Conservation (phyloP, 768 basidiomycete species). For the Lactifluus subvellereus region DNA sequence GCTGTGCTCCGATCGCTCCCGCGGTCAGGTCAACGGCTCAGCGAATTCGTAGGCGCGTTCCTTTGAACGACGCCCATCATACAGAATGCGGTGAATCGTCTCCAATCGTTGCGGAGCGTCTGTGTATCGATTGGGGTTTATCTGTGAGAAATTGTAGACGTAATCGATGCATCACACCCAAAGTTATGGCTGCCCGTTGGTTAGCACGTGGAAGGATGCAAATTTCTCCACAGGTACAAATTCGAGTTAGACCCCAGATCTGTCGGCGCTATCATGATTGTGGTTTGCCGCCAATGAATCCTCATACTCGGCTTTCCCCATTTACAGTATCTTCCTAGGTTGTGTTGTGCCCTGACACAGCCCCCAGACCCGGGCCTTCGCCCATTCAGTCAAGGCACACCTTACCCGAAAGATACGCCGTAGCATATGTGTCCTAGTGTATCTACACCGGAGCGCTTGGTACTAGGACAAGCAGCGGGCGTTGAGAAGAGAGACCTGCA, state of each 20-base stretch:
- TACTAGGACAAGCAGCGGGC: constrained; percentile 70
- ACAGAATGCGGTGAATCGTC: constrained; percentile 37
- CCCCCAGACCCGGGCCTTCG: constrained; percentile 42
- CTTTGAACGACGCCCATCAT: constrained; percentile 46
- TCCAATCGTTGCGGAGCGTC: background rate
- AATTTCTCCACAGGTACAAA: constrained; percentile 34
- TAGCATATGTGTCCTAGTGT: background rate
- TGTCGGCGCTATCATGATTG: constrained; percentile 40
- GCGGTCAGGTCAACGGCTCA: background rate
- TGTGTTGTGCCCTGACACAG: constrained; percentile 26
- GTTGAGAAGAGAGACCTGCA: constrained; percentile 42
- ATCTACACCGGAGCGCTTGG: constrained; percentile 52
- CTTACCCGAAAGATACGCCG: constrained; percentile 70
- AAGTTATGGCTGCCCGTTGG: too few species aligned
- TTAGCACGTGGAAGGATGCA: too few species aligned
- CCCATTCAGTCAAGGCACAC: constrained; percentile 58
- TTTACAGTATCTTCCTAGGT: background rate
- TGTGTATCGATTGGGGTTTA: background rate
- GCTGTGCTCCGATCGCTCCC: too few species aligned
- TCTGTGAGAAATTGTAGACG: constrained; percentile 33
- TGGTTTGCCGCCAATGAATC: constrained; percentile 44
- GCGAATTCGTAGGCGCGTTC: constrained; percentile 32
- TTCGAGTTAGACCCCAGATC: constrained; percentile 44
- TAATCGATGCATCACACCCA: constrained; percentile 40
- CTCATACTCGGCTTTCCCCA: constrained; percentile 35